Evolutionary conservation across 768 basidiomycete genomes (phyloP).

Genomic region (Hydnum rufescens): DNA sequence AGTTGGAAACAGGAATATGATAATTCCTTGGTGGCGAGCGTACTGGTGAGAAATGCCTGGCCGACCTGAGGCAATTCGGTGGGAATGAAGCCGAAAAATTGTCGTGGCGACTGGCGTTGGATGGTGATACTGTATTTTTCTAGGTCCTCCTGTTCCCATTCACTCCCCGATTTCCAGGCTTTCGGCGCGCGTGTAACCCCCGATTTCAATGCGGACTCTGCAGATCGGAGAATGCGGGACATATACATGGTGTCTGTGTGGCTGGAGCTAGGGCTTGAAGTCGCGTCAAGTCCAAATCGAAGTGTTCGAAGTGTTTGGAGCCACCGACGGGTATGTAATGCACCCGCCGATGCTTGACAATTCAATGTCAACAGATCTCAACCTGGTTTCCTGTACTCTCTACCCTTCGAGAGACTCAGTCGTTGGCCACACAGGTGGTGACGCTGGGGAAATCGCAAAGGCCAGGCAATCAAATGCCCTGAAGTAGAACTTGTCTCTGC

Average conservation of each 20-base stretch:
- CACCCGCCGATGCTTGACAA: too few relatives aligned
- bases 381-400: constrained; percentile 34
- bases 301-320: too few relatives aligned
- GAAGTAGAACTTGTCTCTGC: constrained; percentile 20
- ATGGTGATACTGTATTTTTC: neutral
- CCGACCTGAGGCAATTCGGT: constrained; percentile 8
- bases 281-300: too few relatives aligned
- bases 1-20: too few relatives aligned
- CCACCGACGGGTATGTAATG: too few relatives aligned
- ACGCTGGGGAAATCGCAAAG: constrained; percentile 20
- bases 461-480: constrained; percentile 28
- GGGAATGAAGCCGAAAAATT: constrained; percentile 4
- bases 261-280: too few relatives aligned
- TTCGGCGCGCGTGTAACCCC: too few relatives aligned
- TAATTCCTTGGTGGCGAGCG: neutral
- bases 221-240: neutral
- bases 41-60: neutral
- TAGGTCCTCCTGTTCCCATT: neutral
- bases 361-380: constrained; percentile 38
- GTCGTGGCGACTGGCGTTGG: neutral
- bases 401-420: constrained; percentile 28
- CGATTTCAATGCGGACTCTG: too few relatives aligned
- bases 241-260: too few relatives aligned
- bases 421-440: constrained; percentile 35
- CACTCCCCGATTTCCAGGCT: neutral